Conservation (phyloP, 202 grass and related monocot genomes). For the Saccharum hybrid region DNA sequence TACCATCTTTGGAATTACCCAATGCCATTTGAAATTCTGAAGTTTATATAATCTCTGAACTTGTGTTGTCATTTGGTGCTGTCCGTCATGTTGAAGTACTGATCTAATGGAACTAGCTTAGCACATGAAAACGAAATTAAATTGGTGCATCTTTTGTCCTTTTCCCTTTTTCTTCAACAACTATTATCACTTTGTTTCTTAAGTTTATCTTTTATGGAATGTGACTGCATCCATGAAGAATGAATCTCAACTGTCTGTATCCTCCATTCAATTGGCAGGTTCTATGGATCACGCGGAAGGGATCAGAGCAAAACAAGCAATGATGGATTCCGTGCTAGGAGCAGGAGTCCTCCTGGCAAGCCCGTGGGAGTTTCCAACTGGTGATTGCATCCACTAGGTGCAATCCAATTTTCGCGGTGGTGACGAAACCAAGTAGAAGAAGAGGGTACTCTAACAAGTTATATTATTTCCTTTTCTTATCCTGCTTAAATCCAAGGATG, state of each 20-base stretch:
- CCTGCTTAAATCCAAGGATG: conserved; percentile 28
- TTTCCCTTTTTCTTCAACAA: neutral
- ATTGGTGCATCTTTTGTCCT: neutral
- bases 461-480: conserved; percentile 32
- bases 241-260: neutral
- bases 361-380: conserved; percentile 53
- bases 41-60: neutral
- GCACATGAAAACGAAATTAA: neutral
- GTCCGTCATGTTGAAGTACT: conserved; percentile 12
- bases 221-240: conserved; percentile 1
- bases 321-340: conserved; percentile 44
- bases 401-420: conserved; percentile 41
- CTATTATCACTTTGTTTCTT: neutral
- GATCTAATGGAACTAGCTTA: neutral
- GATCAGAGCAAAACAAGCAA: conserved; percentile 39
- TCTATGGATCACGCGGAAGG: conserved; percentile 47
- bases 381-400: conserved; percentile 40
- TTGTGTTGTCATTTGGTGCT: neutral
- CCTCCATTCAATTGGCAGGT: conserved; percentile 42
- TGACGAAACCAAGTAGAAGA: conserved; percentile 48
- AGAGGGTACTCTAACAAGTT: conserved; percentile 37
- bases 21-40: conserved; percentile 2
- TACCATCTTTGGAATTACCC: neutral
- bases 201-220: neutral
- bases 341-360: conserved; percentile 59